phyloP scores from a whole-genome alignment of 2,329 filamentous ascomycete genomes.

The Dactylellina parvicollis region DNA sequence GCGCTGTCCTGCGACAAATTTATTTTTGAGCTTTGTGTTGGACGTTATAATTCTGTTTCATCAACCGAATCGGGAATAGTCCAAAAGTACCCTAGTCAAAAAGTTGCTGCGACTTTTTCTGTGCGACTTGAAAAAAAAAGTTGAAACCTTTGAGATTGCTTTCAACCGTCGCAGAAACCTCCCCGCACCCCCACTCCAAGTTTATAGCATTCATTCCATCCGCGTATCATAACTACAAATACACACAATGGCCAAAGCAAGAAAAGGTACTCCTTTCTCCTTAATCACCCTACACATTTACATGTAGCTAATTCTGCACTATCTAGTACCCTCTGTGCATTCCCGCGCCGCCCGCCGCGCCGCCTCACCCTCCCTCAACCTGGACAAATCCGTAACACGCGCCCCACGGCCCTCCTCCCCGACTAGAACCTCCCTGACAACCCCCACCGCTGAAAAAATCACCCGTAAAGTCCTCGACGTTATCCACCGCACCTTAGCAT shows the following conservation, averaged over 20 bases:
- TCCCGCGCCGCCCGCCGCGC: slow-evolving; percentile 80
- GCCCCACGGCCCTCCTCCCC: slow-evolving; percentile 61
- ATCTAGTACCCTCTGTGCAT: slow-evolving; percentile 62
- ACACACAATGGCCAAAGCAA: slow-evolving; percentile 46
- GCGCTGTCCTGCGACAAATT: too few relatives aligned
- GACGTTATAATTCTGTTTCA: slow-evolving; percentile 9
- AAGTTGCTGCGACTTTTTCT: slow-evolving; percentile 24
- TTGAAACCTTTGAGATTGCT: neutral
- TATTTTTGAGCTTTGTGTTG: slow-evolving; percentile 28
- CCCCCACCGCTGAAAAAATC: slow-evolving; percentile 40
- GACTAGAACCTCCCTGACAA: slow-evolving; percentile 58
- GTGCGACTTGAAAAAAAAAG: slow-evolving; percentile 21
- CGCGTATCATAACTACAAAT: neutral
- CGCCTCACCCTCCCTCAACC: slow-evolving; percentile 74
- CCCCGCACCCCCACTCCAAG: neutral
- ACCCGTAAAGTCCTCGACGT: slow-evolving; percentile 53
- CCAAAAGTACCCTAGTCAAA: neutral
- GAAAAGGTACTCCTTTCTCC: slow-evolving; percentile 27
- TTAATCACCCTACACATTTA: neutral
- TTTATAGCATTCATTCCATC: neutral
- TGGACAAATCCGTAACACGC: slow-evolving; percentile 76
- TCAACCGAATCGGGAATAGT: slow-evolving; percentile 12
- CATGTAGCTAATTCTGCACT: neutral
- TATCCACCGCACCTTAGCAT: slow-evolving; percentile 45
- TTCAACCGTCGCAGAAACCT: neutral